Percentiles rank a stretch among this genome's conserved stretches.
phyloP scores from a whole-genome alignment of 495 filamentous ascomycete species.

The Neurospora sp. region DNA sequence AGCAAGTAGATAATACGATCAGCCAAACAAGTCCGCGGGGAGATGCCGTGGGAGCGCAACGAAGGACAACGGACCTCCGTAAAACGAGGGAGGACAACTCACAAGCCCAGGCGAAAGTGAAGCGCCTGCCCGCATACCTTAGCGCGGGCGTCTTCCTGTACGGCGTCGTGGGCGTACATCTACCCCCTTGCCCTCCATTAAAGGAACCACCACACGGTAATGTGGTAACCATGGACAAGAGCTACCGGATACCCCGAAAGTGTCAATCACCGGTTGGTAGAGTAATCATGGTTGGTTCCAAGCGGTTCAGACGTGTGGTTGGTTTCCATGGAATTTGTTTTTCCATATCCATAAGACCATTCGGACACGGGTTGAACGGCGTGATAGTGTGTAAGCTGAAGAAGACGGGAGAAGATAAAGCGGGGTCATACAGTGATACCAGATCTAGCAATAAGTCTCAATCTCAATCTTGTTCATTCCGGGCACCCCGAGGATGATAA shows the following conservation, averaged over 20 bases:
- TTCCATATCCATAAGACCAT: neutral
- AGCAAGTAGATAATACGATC: neutral
- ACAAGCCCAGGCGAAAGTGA: neutral
- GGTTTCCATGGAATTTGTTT: neutral
- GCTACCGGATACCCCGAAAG: too few relatives aligned
- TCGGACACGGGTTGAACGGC: neutral
- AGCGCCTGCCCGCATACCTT: neutral
- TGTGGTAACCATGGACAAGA: too few relatives aligned
- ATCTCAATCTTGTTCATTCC: neutral
- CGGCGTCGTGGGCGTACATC: neutral
- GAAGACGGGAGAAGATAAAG: neutral
- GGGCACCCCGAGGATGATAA: neutral
- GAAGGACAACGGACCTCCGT: neutral
- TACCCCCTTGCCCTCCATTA: neutral
- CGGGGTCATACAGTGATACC: neutral
- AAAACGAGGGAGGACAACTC: neutral
- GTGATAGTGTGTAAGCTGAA: neutral
- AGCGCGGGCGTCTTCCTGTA: neutral
- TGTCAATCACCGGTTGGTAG: neutral
- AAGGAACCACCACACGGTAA: neutral
- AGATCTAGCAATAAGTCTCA: neutral
- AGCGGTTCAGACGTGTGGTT: neutral
- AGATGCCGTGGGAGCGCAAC: neutral
- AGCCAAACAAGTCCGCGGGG: neutral
- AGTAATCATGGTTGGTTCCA: neutral